Evolutionary conservation across 1,139 yeast species (phyloP).

Genomic region (Scheffersomyces parashehatae): DNA sequence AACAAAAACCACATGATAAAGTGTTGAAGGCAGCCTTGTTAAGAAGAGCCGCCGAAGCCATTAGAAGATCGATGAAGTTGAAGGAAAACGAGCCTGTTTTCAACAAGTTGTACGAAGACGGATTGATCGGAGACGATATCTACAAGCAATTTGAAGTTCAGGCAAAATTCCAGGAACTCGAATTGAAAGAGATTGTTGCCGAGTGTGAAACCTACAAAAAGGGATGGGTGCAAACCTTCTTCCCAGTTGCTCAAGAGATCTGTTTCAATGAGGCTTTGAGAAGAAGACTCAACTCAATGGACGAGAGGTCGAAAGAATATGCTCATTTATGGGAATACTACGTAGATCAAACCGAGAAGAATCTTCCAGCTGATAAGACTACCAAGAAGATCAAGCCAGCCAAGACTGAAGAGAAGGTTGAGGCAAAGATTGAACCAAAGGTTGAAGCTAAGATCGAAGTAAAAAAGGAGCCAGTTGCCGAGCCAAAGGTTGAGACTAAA

Average conservation of each 20-base stretch:
- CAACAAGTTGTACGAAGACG: constrained; percentile 75
- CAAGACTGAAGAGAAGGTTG: constrained; percentile 3
- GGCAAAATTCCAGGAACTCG: constrained; percentile 75
- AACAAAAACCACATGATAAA: constrained; percentile 69
- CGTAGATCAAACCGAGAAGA: constrained; percentile 21
- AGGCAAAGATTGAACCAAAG: constrained; percentile 2
- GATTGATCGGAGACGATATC: constrained; percentile 87
- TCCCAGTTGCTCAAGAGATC: constrained; percentile 82
- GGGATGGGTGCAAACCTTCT: constrained; percentile 79
- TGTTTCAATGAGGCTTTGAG: constrained; percentile 90
- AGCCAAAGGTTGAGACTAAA: not conserved
- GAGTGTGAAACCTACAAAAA: constrained; percentile 75
- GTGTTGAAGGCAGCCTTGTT: constrained; percentile 83
- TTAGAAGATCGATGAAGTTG: constrained; percentile 66
- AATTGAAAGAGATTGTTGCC: constrained; percentile 71
- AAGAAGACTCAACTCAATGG: constrained; percentile 72
- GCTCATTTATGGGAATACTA: constrained; percentile 51
- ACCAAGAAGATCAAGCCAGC: constrained; percentile 1
- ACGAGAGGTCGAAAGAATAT: constrained; percentile 50
- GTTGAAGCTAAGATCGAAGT: not conserved
- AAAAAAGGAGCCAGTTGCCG: no score
- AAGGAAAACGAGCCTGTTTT: constrained; percentile 73
- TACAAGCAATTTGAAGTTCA: constrained; percentile 80
- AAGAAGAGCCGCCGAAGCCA: constrained; percentile 71
- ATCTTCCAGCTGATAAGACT: constrained; percentile 1